phyloP scores from a whole-genome alignment of 2,329 filamentous ascomycete genomes.

The Sarocladium kiliense region DNA sequence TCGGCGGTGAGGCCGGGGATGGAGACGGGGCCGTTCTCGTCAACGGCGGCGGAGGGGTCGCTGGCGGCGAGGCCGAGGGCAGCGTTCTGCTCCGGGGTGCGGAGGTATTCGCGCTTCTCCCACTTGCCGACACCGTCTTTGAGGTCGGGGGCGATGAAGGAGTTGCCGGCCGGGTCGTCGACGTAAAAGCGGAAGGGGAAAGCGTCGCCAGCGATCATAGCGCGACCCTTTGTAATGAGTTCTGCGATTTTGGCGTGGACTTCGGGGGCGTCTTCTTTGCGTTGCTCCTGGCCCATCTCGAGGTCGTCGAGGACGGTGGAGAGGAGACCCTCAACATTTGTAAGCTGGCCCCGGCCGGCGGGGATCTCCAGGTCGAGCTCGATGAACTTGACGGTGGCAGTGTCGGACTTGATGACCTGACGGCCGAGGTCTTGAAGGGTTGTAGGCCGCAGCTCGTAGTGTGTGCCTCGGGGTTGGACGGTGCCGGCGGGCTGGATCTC shows the following conservation, averaged over 20 bases:
- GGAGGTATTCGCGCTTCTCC: slow-evolving; percentile 76
- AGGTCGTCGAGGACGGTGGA: slow-evolving; percentile 75
- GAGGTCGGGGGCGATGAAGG: slow-evolving; percentile 86
- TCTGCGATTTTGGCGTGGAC: slow-evolving; percentile 72
- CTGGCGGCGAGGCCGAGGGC: slow-evolving; percentile 70
- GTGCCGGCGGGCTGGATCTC: slow-evolving; percentile 90
- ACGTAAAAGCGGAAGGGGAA: slow-evolving; percentile 87
- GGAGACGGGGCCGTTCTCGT: slow-evolving; percentile 47
- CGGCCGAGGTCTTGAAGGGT: slow-evolving; percentile 69
- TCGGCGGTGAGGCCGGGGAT: slow-evolving; percentile 47
- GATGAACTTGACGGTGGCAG: slow-evolving; percentile 78
- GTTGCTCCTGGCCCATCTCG: slow-evolving; percentile 72
- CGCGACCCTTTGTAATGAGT: slow-evolving; percentile 66
- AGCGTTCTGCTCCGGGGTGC: slow-evolving; percentile 82
- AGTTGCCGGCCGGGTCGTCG: slow-evolving; percentile 92
- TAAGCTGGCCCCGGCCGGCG: slow-evolving; percentile 82
- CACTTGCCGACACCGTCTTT: slow-evolving; percentile 81
- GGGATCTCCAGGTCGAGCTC: slow-evolving; percentile 93
- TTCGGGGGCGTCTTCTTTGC: slow-evolving; percentile 74
- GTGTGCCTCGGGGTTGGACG: slow-evolving; percentile 82
- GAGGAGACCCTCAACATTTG: slow-evolving; percentile 88
- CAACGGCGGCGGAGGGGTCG: neutral
- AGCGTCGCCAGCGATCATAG: slow-evolving; percentile 70
- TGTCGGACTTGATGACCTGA: slow-evolving; percentile 89
- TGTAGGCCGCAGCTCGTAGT: slow-evolving; percentile 78